These are phyloP conservation scores for Immersiporthe knoxdaviesiana DNA, from an alignment of 2,329 filamentous ascomycete species.

Conservation along the genomic window DNA sequence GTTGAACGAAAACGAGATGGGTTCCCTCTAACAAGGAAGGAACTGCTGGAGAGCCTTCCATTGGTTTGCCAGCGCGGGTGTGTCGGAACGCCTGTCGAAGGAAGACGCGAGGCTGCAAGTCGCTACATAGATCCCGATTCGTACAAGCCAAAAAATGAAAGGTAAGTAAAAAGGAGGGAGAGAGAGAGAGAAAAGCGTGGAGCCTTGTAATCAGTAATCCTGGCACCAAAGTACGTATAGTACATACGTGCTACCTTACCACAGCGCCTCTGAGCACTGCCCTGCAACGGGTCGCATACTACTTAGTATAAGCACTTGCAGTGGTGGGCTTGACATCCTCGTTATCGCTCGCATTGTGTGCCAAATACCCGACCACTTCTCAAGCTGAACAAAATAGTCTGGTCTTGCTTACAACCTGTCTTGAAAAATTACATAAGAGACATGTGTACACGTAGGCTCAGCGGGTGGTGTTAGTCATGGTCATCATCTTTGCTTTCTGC, in stretches of 20 bases:
- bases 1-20: not conserved
- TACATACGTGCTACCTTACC: not conserved
- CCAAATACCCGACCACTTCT: not conserved
- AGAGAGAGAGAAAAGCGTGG: too few species aligned
- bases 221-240: not conserved
- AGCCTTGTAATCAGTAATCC: too few species aligned
- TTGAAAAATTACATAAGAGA: too few species aligned
- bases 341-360: conserved; percentile 14
- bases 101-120: not conserved
- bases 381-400: not conserved
- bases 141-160: not conserved
- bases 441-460: not conserved
- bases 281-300: not conserved
- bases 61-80: not conserved
- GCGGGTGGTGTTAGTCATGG: not conserved
- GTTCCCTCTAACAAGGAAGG: not conserved
- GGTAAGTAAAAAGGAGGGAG: not conserved
- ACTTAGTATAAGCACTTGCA: too few species aligned
- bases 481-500: not conserved
- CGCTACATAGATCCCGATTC: not conserved
- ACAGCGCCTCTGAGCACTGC: not conserved
- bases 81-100: not conserved
- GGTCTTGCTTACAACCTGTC: not conserved
- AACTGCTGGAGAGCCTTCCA: not conserved
- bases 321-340: conserved; percentile 4